A percentile compares a stretch with the other conserved stretches of the same genome.
Evolutionary conservation across 73 alveolate genomes (phyloP).

Genomic region (Symbiodinium pilosum): DNA sequence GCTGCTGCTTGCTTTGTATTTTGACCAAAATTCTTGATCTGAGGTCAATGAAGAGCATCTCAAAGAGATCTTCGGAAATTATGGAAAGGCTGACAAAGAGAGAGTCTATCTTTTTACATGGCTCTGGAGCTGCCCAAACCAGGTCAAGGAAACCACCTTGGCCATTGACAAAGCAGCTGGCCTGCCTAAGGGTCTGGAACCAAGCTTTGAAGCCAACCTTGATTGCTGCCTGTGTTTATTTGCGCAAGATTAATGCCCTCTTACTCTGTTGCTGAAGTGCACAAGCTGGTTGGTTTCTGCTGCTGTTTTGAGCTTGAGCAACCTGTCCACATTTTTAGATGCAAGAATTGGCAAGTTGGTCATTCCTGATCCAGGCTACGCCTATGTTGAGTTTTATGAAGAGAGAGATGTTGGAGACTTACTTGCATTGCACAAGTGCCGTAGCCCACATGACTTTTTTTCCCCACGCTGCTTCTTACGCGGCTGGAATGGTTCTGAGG

Average conservation of each 20-base stretch:
- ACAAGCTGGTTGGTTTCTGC: neutral
- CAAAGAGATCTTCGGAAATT: constrained; percentile 83
- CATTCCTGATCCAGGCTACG: constrained; percentile 46
- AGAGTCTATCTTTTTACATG: neutral
- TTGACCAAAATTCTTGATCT: neutral
- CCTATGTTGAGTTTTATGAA: constrained; percentile 88
- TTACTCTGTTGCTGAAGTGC: no score
- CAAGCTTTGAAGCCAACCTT: no score
- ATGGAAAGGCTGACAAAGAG: constrained; percentile 27
- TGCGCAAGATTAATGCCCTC: no score
- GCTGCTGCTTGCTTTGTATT: neutral
- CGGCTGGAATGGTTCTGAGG: neutral
- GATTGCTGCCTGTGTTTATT: no score
- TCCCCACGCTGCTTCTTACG: no score
- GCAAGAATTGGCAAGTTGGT: neutral
- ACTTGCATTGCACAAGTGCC: neutral
- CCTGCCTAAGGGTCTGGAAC: constrained; percentile 41
- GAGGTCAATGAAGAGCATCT: constrained; percentile 92
- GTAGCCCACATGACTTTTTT: neutral
- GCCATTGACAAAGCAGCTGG: constrained; percentile 87
- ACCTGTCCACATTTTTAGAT: no score
- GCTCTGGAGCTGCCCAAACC: neutral
- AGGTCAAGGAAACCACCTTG: constrained; percentile 85
- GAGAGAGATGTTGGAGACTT: constrained; percentile 51
- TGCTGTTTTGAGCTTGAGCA: neutral